phyloP scores from a whole-genome alignment of 495 filamentous ascomycete species.

The Aspergillus olivimuriae region DNA sequence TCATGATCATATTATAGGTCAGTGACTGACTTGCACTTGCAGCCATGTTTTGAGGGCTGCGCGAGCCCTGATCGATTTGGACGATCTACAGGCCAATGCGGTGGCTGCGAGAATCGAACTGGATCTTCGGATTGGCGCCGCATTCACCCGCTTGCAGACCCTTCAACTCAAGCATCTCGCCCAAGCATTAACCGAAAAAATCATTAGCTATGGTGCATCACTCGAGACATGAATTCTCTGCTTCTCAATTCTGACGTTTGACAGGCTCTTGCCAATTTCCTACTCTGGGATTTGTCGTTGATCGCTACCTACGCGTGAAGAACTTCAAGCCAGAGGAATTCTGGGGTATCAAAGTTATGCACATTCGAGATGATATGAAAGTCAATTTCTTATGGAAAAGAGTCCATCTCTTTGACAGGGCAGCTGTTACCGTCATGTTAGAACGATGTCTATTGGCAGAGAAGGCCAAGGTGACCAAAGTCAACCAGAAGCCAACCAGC shows the following conservation, averaged over 20 bases:
- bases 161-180: constrained; percentile 63
- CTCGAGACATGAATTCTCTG: background rate
- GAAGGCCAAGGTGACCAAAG: constrained; percentile 70
- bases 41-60: constrained; percentile 82
- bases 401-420: constrained; percentile 79
- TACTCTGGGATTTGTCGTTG: constrained; percentile 93
- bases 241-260: constrained; percentile 14
- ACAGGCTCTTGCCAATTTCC: constrained; percentile 94
- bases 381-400: constrained; percentile 84
- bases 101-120: constrained; percentile 88
- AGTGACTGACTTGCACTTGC: background rate
- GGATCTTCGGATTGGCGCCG: constrained; percentile 83
- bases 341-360: constrained; percentile 84
- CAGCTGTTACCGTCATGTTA: constrained; percentile 71
- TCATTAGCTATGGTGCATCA: constrained; percentile 78
- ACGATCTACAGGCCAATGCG: constrained; percentile 81
- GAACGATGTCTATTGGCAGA: constrained; percentile 78
- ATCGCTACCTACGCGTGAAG: constrained; percentile 84
- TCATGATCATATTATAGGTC: background rate
- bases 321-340: constrained; percentile 92
- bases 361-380: constrained; percentile 67
- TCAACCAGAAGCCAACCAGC: constrained; percentile 83
- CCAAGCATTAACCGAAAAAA: constrained; percentile 49
- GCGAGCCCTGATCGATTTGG: constrained; percentile 64
- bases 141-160: constrained; percentile 87